Evolutionary conservation across 805 yeast species (phyloP), one percentile per base, ranked within the genome.

Genomic region (Torulaspora franciscae): DNA sequence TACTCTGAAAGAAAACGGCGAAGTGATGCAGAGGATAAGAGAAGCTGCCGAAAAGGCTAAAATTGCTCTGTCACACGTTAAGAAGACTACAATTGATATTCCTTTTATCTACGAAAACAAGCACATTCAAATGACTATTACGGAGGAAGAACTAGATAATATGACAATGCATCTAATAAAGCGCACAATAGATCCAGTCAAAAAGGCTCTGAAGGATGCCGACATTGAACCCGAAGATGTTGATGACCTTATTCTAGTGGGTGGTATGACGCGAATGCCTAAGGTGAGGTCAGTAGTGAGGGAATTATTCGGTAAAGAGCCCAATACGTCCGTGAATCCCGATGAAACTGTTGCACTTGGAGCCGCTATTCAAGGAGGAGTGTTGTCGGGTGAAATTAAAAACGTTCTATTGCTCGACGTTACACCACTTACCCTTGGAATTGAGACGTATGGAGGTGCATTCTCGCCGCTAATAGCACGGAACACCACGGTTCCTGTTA

Each of bases 221-320:
- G 83, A 77, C 30, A 66, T 85, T 51, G 71, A 78, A 34, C 70
- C 81, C 6, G 73, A 75, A 27, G 87, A 84, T 28, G 73, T 85
- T 39, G 85, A 85, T 58, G 89, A 85, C 62, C 79, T 85, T 25
- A 77, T 85, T 35, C 62, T 85, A 34, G 95, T 85, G 32, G 95
- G 95, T 47, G 95, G 95, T 52, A 85, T 85, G 95, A 85, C 95
- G 3, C 72, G 95, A 65, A 85, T 85, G 95, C 95, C 95, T 44
- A 81, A 79, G 65, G 79, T 85, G 48, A 70, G 88, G 49, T 73
- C 72, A 30, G 71, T 80, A 6, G 91, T 85, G 15, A 75, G 72
- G 50, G 69, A 70, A 7, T 51, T 81, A 11, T 84, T 85, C 60
- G 72, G 75, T 27, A 81, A 76, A 59, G 71, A 74, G 49, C 90